Base-by-base conservation (phyloP, 371 early-diverging fungal species). In the Mucor mucedo region DNA sequence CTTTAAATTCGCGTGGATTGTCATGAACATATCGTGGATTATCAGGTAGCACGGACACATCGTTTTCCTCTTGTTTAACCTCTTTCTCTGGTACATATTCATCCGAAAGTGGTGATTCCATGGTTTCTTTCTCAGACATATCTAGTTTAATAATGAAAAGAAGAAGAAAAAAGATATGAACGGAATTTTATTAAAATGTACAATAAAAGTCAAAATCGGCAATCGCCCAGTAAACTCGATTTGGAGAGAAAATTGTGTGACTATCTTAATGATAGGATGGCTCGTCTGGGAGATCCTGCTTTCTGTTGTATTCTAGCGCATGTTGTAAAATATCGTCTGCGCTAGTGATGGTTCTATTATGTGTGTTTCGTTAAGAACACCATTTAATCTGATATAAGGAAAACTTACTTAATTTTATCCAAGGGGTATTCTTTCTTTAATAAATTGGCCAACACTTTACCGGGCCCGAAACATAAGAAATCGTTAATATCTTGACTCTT, bases 401-500 rank as follows among this genome's bases (percentile, higher is more conserved):
- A 21, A 10, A 45, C 56, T 69, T 71, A 78, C 79, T 58, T 70
- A 40, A 93, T 87, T 56, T 78, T 84, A 76, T 94, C 95, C 55
- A 86, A 65, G 0, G 95, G 93, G 68, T 87, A 94, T 67, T 97
- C 97, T 70, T 94, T 95, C 66, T 87, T 89, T 16, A 94, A 72
- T 47, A 98, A 68, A 75, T 95, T 96, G 45, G 93, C 93, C 48
- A 96, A 74, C 13, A 95, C 97, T 52, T 88, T 87, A 29, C 91
- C 91, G 2, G 98, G 96, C 0, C 96, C 98, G 63, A 95, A 78
- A 13, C 89, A 88, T 52, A 95, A 78, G 82, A 91, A 98, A 60
- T 93, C 91, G 48, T 89, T 76, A 27, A 96, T 87, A 58, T 88
- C 91, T 63, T 89, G 89, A 39, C 73, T 64, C 60, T 91, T 91